Base-by-base conservation (phyloP, 2,329 filamentous ascomycete genomes). In the Colletotrichum australisinense region DNA sequence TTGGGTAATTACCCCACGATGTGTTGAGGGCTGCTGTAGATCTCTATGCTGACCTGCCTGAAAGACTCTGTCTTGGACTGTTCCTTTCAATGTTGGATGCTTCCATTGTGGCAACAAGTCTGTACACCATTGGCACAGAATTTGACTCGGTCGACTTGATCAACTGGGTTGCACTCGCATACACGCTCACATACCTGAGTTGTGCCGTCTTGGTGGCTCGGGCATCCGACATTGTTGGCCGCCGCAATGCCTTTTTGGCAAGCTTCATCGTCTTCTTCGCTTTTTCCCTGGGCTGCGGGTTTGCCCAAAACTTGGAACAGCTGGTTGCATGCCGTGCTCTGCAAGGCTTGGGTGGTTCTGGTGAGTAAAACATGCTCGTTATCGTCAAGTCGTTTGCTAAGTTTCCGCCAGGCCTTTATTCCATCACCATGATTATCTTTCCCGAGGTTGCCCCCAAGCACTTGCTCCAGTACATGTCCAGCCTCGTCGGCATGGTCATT, bases 81-180 rank as follows among this genome's bases (percentile, higher is more conserved):
- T 89, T 90, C 66, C 84, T 92, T 60, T 88, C 90, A 32, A 86
- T 90, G 76, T 78, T 91, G n/a, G 89, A 91, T 78, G 86, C 87
- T 1, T 89, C 89, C 4, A 91, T 92, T 49, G 87, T 92, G 1
- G 88, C 89, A 1, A 91, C 89, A 14, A 88, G 87, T 57, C 79
- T 92, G 11, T 88, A 88, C 76, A 83, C 83, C n/a, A 91, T 91
- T 59, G 87, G 86, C 1, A 78, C 77, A 19, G 87, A 91, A 4
- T 88, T 91, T 59, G 69, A 84, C 12, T 82, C 84, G 16, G 75
- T 88, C 3, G 79, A 82, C 12, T 77, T 76, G 4, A 83, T 89
- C 66, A 90, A 88, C 76, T 89, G 88, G 87, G 84, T 90, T 0
- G 87, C 87, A 0, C 81, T 91, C 49, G 82, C 88, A 7, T 91